Evolutionary conservation across 805 yeast genomes (phyloP).

Genomic region (Candida vaughaniae): DNA sequence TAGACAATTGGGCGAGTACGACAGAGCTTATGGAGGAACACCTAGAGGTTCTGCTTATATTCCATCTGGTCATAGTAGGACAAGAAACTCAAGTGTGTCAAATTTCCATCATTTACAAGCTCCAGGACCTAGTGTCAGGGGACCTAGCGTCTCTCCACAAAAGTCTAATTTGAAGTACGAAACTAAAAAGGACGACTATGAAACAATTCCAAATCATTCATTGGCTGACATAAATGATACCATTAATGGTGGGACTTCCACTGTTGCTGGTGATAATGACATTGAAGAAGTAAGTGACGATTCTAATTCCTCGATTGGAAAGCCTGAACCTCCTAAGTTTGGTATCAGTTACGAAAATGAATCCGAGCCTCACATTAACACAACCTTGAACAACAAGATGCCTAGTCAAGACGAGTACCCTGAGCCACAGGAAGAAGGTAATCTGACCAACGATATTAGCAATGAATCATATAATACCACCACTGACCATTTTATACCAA

Average conservation of each 20-base stretch:
- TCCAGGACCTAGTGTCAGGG: conserved; percentile 4
- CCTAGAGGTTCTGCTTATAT: conserved; percentile 20
- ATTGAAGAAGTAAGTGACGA: conserved; percentile 11
- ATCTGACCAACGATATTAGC: neutral
- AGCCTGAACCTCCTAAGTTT: conserved; percentile 8
- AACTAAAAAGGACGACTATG: conserved; percentile 17
- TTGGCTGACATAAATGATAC: conserved; percentile 11
- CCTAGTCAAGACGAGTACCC: neutral
- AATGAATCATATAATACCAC: conserved; percentile 12
- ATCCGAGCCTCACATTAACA: conserved; percentile 13
- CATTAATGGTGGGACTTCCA: conserved; percentile 1
- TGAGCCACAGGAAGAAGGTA: too few species aligned
- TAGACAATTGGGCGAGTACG: conserved; percentile 27
- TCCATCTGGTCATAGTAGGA: conserved; percentile 3
- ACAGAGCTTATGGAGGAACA: conserved; percentile 13
- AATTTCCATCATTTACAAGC: conserved; percentile 6
- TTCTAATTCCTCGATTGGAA: conserved; percentile 4
- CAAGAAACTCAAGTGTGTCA: conserved; percentile 13
- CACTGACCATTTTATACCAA: conserved; percentile 9
- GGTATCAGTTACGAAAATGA: conserved; percentile 33
- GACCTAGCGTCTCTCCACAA: conserved; percentile 22
- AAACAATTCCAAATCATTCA: conserved; percentile 27
- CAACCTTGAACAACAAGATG: conserved; percentile 4
- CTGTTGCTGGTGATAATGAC: conserved; percentile 4
- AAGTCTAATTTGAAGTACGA: conserved; percentile 24